phyloP scores from a whole-genome alignment of 75 land plant species.

The Azolla pinnata region DNA sequence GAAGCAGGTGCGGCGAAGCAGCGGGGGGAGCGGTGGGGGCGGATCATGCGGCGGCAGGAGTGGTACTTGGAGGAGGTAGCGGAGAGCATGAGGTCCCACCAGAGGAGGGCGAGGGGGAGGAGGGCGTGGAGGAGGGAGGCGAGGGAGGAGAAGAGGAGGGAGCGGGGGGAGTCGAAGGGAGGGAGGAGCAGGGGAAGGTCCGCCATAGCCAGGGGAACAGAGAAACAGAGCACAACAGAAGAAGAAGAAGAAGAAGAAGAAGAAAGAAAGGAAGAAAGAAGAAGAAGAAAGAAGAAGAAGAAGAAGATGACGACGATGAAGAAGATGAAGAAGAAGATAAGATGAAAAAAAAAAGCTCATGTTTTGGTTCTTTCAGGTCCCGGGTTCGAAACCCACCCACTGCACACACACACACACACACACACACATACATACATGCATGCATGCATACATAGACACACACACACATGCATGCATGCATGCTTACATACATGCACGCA shows the following conservation, averaged over 20 bases:
- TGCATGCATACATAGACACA: not conserved
- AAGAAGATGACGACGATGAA: not conserved
- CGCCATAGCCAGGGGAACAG: too few relatives aligned
- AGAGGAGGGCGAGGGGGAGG: too few relatives aligned
- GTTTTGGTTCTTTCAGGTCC: not conserved
- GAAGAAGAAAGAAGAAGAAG: not conserved
- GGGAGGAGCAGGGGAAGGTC: too few relatives aligned
- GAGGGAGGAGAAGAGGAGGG: too few relatives aligned
- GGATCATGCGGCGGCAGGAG: too few relatives aligned
- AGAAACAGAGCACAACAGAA: too few relatives aligned
- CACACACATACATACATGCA: not conserved
- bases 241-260: not conserved
- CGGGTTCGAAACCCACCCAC: not conserved
- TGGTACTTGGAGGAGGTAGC: too few relatives aligned
- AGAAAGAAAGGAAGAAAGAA: not conserved
- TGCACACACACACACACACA: not conserved
- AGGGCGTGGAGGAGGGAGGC: too few relatives aligned
- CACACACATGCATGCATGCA: slow-evolving; percentile 7
- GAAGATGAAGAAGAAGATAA: not conserved
- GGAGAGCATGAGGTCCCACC: too few relatives aligned
- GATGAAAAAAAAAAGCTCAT: not conserved
- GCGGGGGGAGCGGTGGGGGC: too few relatives aligned
- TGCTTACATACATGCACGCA: not conserved
- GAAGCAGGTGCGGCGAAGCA: too few relatives aligned
- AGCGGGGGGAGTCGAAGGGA: too few relatives aligned